phyloP scores from a whole-genome alignment of 768 basidiomycete species.

The Hericium rajendrae region DNA sequence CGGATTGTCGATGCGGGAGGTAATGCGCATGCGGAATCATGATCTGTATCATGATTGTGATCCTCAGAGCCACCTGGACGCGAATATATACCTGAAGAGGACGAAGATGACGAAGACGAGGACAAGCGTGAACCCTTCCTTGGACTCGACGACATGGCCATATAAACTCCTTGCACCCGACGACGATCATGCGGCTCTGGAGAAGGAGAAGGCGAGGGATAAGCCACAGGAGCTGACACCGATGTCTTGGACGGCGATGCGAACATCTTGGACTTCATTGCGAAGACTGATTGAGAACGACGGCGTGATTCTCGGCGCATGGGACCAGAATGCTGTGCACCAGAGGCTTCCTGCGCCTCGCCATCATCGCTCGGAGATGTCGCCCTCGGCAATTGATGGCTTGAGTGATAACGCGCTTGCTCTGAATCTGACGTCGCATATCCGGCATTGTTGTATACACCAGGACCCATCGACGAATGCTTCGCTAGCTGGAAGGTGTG shows the following conservation, averaged over 20 bases:
- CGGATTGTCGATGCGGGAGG: neutral
- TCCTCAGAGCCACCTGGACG: neutral
- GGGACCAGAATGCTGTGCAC: neutral
- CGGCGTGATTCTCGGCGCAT: constrained; percentile 19
- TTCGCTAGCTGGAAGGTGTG: neutral
- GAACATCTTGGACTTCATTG: constrained; percentile 8
- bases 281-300: constrained; percentile 22
- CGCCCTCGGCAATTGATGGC: neutral
- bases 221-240: neutral
- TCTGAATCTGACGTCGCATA: neutral
- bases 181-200: neutral
- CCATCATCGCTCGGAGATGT: neutral
- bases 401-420: neutral
- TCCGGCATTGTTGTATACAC: neutral
- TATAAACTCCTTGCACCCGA: neutral
- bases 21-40: neutral
- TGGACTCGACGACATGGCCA: neutral
- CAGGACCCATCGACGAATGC: neutral
- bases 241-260: neutral
- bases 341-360: neutral
- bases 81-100: constrained; percentile 4
- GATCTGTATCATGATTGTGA: neutral
- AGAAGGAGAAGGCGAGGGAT: neutral
- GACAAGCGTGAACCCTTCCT: neutral
- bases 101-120: constrained; percentile 1